Conservation (phyloP, 331 rosid species). For the Stylosanthes scabra region DNA sequence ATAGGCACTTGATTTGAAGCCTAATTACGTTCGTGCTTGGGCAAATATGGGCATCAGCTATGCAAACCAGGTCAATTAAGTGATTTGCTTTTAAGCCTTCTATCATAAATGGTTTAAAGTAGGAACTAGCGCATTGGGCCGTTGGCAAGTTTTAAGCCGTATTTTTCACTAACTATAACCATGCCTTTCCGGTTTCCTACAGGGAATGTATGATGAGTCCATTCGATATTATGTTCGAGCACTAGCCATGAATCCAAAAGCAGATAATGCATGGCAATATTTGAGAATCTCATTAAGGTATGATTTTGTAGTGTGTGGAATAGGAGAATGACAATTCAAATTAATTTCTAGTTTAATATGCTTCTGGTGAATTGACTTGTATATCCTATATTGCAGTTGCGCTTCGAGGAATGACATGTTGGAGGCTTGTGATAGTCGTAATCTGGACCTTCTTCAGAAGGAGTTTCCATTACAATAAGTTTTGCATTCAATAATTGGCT, state of each 20-base stretch:
- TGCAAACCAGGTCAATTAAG: constrained; percentile 85
- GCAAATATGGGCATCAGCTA: constrained; percentile 99
- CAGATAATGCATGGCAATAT: constrained; percentile 98
- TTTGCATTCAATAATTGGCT: constrained; percentile 18
- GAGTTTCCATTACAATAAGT: constrained; percentile 81
- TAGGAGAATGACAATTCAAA: constrained; percentile 5
- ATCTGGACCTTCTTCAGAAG: constrained; percentile 92
- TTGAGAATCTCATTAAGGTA: constrained; percentile 95
- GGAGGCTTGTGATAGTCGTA: constrained; percentile 93
- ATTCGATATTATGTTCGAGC: constrained; percentile 94
- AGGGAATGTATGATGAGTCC: constrained; percentile 97
- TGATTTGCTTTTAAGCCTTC: constrained; percentile 12
- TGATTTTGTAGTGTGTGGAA: constrained; percentile 19
- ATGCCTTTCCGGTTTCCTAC: constrained; percentile 18
- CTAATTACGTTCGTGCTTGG: constrained; percentile 99
- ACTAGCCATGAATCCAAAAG: constrained; percentile 99
- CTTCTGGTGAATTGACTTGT: constrained; percentile 2
- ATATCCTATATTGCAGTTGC: constrained; percentile 65
- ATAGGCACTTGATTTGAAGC: constrained; percentile 97
- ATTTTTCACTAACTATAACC: constrained; percentile 11
- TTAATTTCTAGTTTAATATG: constrained; percentile 5
- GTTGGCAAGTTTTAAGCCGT: background rate
- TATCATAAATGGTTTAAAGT: constrained; percentile 9
- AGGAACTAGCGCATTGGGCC: background rate
- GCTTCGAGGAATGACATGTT: constrained; percentile 97